Evolutionary conservation across 192 early-diverging fungal genomes (phyloP), one percentile per base, ranked within the genome.

Genomic region (Entrophospora sp.): DNA sequence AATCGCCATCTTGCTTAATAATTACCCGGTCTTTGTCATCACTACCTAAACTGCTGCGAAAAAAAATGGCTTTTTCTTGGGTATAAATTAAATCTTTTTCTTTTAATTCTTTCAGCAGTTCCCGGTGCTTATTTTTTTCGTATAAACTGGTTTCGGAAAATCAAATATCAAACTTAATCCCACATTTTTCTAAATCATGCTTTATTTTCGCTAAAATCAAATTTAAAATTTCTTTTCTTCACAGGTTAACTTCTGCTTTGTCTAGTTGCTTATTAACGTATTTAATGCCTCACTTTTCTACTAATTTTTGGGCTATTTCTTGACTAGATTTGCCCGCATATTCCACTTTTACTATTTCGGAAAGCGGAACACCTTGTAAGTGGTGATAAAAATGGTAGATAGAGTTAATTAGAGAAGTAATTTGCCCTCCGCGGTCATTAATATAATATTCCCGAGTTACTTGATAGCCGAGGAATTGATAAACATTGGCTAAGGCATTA

Each of bases 101-200:
- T 49, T 49, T 24, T 49, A 49, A 49, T 49, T 49, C 48, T n/a
- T 9, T 24, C 12, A 49, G 24, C 18, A 49, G 18, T 49, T 49
- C 20, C 24, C 7, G 6, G 18, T 49, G 48, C 48, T 49, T 49
- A n/a, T 22, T 22, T 49, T 49, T 49, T 49, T 24, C 48, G 48
- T 49, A 49, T 49, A 49, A 24, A 49, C 48, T 49, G 24, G 48
- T 49, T 49, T 49, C 48, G 24, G 48, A 49, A 49, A 49, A 49
- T n/a, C 48, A 49, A 24, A 49, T 49, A 49, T 49, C 48, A 49
- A 49, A 49, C 24, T 24, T 49, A 49, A 49, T 49, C 18, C 48
- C 48, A 22, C 48, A 49, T 9, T 22, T 9, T 9, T 9, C 48
- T 24, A 49, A 49, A 49, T 49, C 48, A 10, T 49, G 48, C 6